phyloP scores from a whole-genome alignment of 176 grass and related monocot genomes.

The Carex scoparia region DNA sequence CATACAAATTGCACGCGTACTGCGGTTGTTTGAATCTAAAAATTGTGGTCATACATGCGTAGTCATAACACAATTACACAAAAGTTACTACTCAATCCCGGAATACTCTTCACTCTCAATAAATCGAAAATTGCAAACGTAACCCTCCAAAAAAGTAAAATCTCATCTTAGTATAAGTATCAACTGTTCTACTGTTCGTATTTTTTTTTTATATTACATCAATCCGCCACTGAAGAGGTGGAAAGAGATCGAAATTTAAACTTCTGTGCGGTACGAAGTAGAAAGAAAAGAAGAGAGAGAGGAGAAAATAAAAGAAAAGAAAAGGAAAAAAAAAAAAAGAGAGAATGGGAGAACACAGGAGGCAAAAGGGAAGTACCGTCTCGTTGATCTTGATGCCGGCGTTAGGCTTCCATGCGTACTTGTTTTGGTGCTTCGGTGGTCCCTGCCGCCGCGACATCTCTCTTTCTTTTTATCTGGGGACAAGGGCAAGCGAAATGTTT shows the following conservation, averaged over 20 bases:
- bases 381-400: constrained; percentile 84
- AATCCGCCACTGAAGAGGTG: background rate
- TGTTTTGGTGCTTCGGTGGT: constrained; percentile 94
- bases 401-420: constrained; percentile 80
- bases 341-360: background rate
- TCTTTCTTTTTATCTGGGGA: background rate
- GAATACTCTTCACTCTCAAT: background rate
- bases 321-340: background rate
- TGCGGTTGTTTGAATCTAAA: background rate
- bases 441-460: constrained; percentile 68
- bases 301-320: background rate
- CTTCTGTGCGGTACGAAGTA: background rate
- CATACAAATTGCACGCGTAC: background rate
- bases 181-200: background rate
- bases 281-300: constrained; percentile 6
- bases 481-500: background rate
- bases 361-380: constrained; percentile 33
- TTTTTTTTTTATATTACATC: background rate
- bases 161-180: background rate
- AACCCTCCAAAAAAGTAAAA: background rate
- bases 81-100: background rate
- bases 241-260: background rate
- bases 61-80: background rate
- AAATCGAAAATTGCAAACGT: background rate
- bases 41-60: background rate